Evolutionary conservation across 768 basidiomycete genomes (phyloP), one percentile per base, ranked within the genome.

Genomic region (Sporobolomyces pararoseus): DNA sequence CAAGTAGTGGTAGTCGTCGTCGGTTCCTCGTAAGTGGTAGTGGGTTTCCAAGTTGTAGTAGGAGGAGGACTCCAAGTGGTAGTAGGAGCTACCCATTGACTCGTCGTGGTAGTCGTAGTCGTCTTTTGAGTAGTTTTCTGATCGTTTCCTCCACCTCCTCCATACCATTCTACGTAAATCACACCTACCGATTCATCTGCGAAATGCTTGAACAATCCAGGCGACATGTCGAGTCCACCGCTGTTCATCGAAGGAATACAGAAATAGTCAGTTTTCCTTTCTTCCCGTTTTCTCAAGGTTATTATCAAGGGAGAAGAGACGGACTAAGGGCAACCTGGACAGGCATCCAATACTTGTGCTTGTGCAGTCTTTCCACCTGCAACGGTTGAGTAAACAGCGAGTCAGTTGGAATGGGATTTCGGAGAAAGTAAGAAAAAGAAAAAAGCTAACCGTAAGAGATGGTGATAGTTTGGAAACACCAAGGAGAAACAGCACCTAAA

Each of bases 201-300:
- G 63, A 85, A 82, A 73, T 75, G 77, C 4, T 76, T 6, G 74
- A 85, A 85, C n/a, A 86, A 81, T 21, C 80, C 80, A 2, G 76
- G 71, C 10, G 82, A 83, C 25, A 85, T 72, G 75, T 86, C 85
- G 25, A 86, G 80, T 50, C 80, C 82, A 44, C 80, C 81, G 4
- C 44, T 55, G 0, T 75, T 62, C 77, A 84, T 84, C 84, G 83
- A 83, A n/a, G 25, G 65, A 12, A 55, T n/a, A 51, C 10, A 9
- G 27, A 29, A 51, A 25, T n/a, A 13, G 23, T 55, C 32, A 37
- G 35, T 55, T 55, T 35, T 35, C 35, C 12, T 7, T 7, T 14
- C 4, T 35, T 9, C 17, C 17, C 34, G 31, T 23, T 39, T 52
- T 53, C 5, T 13, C 74, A 39, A 52, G 37, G 31, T n/a, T n/a